phyloP scores from a whole-genome alignment of 2,329 filamentous ascomycete species.

The Bipolaris sorokiniana region DNA sequence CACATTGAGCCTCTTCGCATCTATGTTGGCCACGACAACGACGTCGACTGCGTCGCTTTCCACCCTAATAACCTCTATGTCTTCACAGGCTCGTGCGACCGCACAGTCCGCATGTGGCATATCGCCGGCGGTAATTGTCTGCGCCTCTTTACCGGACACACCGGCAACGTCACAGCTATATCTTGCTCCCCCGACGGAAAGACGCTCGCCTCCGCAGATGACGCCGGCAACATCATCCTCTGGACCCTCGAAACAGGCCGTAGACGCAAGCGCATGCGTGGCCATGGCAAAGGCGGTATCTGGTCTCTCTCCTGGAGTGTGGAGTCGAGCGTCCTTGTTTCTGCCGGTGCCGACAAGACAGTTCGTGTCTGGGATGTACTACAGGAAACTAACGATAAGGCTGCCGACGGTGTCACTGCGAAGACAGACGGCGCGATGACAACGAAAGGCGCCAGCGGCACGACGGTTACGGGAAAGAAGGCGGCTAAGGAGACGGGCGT shows the following conservation, averaged over 20 bases:
- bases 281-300: slow-evolving; percentile 91
- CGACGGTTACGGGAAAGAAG: slow-evolving; percentile 61
- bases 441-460: slow-evolving; percentile 56
- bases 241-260: slow-evolving; percentile 92
- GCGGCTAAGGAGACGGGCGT: slow-evolving; percentile 89
- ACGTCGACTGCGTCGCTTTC: slow-evolving; percentile 90
- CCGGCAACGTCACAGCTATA: slow-evolving; percentile 82
- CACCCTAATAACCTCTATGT: slow-evolving; percentile 93
- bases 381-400: slow-evolving; percentile 66
- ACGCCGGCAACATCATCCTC: slow-evolving; percentile 85
- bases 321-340: slow-evolving; percentile 88
- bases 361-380: slow-evolving; percentile 93
- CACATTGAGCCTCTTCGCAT: slow-evolving; percentile 87
- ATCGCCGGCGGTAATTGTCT: slow-evolving; percentile 86
- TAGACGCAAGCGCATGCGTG: slow-evolving; percentile 88
- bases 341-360: slow-evolving; percentile 88
- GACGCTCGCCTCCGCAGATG: slow-evolving; percentile 88
- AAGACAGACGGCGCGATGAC: slow-evolving; percentile 62
- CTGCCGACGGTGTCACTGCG: slow-evolving; percentile 56
- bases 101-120: slow-evolving; percentile 96
- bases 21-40: slow-evolving; percentile 89
- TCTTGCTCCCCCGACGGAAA: slow-evolving; percentile 88
- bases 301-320: slow-evolving; percentile 93
- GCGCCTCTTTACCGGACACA: slow-evolving; percentile 90
- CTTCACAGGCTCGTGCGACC: slow-evolving; percentile 91